Conservation (phyloP, 371 early-diverging fungal genomes). For the Mortierella polycephala region DNA sequence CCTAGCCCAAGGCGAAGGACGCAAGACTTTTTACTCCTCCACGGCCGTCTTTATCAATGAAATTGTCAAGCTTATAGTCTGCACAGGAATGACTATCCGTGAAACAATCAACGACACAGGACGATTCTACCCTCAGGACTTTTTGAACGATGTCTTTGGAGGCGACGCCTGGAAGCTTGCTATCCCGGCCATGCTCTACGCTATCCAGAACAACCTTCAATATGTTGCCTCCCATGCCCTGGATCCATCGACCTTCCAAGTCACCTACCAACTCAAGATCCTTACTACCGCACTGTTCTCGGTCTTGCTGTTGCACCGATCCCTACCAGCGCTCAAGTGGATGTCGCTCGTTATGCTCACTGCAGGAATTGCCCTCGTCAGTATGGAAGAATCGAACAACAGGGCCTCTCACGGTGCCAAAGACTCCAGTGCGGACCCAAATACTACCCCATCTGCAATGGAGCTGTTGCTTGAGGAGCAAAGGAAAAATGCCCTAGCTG, state of each 20-base stretch:
- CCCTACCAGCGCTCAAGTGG: conserved; percentile 83
- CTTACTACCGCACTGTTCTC: conserved; percentile 94
- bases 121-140: conserved; percentile 55
- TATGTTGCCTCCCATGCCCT: conserved; percentile 89
- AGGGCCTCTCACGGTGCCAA: conserved; percentile 17
- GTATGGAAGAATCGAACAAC: conserved; percentile 64
- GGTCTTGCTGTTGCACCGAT: conserved; percentile 78
- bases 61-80: conserved; percentile 80
- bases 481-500: conserved; percentile 12
- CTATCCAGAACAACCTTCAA: conserved; percentile 96
- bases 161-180: conserved; percentile 76
- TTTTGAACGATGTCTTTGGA: conserved; percentile 69
- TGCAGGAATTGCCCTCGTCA: conserved; percentile 89
- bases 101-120: conserved; percentile 56
- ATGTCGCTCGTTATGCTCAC: conserved; percentile 84
- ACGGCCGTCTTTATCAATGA: conserved; percentile 92
- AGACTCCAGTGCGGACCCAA: background rate
- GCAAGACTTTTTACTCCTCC: conserved; percentile 76
- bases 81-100: conserved; percentile 63
- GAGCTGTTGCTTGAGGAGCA: conserved; percentile 20
- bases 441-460: conserved; percentile 17
- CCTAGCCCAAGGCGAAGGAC: conserved; percentile 73
- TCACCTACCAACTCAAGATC: conserved; percentile 97
- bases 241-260: conserved; percentile 97
- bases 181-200: conserved; percentile 91